Evolutionary conservation across 2,329 filamentous ascomycete species (phyloP).

Genomic region (Ophiostoma ips): DNA sequence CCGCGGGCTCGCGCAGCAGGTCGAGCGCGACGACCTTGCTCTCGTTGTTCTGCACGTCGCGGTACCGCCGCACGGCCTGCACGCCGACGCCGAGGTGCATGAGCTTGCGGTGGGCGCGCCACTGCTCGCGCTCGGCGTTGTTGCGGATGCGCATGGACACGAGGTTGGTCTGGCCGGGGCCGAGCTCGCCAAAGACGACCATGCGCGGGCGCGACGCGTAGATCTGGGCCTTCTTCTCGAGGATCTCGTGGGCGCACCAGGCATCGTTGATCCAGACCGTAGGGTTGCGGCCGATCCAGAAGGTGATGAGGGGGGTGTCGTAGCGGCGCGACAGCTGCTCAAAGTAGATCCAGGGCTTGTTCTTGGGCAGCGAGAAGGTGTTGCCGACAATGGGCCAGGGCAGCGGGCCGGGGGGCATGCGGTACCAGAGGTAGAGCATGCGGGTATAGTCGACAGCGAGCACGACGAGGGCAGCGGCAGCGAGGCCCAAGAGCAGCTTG

Average conservation of each 20-base stretch:
- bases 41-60: conserved; percentile 42
- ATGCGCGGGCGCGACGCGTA: conserved; percentile 37
- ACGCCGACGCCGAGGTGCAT: conserved; percentile 38
- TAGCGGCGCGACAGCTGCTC: conserved; percentile 37
- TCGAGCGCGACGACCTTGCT: conserved; percentile 40
- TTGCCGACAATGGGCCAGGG: conserved; percentile 41
- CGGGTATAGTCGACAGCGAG: conserved; percentile 29
- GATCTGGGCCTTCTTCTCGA: conserved; percentile 37
- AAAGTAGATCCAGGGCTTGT: conserved; percentile 45
- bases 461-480: conserved; percentile 17
- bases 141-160: conserved; percentile 30
- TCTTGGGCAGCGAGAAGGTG: conserved; percentile 38
- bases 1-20: conserved; percentile 27
- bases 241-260: conserved; percentile 36
- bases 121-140: conserved; percentile 26
- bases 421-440: conserved; percentile 35
- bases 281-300: conserved; percentile 39
- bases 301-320: conserved; percentile 35
- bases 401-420: conserved; percentile 40
- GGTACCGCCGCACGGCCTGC: conserved; percentile 40
- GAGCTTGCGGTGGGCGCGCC: conserved; percentile 33
- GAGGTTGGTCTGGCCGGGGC: conserved; percentile 28
- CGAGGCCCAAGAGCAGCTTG: conserved; percentile 14
- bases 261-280: conserved; percentile 36
- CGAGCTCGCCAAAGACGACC: conserved; percentile 33